Base-by-base conservation (phyloP, 805 yeast genomes). In the Tetrapisispora nanseiensis region DNA sequence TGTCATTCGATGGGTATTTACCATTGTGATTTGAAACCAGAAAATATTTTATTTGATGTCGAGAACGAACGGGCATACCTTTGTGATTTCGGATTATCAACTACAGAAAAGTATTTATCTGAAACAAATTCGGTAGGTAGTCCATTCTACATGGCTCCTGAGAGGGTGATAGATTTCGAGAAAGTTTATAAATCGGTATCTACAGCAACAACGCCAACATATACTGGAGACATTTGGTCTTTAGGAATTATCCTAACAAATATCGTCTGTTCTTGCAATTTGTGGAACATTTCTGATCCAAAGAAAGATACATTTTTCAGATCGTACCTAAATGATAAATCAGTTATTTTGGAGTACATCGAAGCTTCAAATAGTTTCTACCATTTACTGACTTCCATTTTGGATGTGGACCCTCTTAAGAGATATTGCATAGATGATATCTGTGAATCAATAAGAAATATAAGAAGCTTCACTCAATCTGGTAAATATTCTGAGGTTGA, bases 21-120 rank as follows among this genome's bases (percentile, higher is more conserved):
- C 59, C 97, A 89, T 60, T 84, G 97, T 57, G 97, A 89, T 63
- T 76, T 89, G 50, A 92, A 92, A 67, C 98, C 98, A 6, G 97
- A 92, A 61, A 92, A 92, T 66, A 75, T 92, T 43, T 68, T 92
- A 54, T 78, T 87, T 62, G 55, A 69, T 74, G 15, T 29, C 6
- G 52, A 86, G 78, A 45, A 59, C 70, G 41, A 71, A 66, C 42
- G 67, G 82, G 43, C 74, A 72, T 48, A 69, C 80, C 46, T 90
- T 6, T 62, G 94, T 29, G 98, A 90, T 65, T 90, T 92, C 63
- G 97, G 97, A 4, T 69, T 90, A 19, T 87, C 96, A 19, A 75
- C 90, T 45, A 72, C 74, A 37, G 71, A 74, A 10, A 65, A 69
- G 32, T 63, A 56, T 43, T 71, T 82, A 31, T 76, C 80, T 47